phyloP scores from a whole-genome alignment of 176 grass and related monocot genomes.

The Ensete glaucum region DNA sequence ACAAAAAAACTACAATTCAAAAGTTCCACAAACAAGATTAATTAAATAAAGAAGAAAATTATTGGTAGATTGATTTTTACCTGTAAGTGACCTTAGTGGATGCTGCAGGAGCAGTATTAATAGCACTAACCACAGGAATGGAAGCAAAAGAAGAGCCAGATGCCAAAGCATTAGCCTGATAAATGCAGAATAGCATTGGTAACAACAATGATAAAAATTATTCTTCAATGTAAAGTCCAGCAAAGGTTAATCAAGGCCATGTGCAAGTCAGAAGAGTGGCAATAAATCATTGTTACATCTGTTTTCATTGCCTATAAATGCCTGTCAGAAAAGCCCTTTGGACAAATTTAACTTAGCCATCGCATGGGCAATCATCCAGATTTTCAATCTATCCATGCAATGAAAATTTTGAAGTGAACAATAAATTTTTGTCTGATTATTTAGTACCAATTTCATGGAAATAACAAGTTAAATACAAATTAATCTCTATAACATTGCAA shows the following conservation, averaged over 20 bases:
- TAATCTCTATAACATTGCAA: not conserved
- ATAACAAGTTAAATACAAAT: not conserved
- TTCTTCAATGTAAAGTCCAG: no score
- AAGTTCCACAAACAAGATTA: not conserved
- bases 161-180: constrained; percentile 36
- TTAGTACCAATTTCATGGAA: not conserved
- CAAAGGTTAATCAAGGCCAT: not conserved
- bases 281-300: not conserved
- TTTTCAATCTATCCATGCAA: no score
- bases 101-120: constrained; percentile 40
- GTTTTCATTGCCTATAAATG: not conserved
- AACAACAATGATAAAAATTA: not conserved
- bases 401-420: not conserved
- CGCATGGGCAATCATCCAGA: not conserved
- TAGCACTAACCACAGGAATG: constrained; percentile 33
- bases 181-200: not conserved
- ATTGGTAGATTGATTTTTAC: constrained; percentile 27
- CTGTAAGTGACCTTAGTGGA: constrained; percentile 84
- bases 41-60: not conserved
- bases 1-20: constrained; percentile 1
- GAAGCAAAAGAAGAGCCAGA: constrained; percentile 23
- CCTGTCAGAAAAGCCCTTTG: not conserved
- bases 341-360: not conserved
- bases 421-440: not conserved
- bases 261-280: not conserved